Percentiles rank a stretch among this genome's conserved stretches.
Conservation (phyloP, 2,329 filamentous ascomycete species). For the Colletotrichum spinosum region DNA sequence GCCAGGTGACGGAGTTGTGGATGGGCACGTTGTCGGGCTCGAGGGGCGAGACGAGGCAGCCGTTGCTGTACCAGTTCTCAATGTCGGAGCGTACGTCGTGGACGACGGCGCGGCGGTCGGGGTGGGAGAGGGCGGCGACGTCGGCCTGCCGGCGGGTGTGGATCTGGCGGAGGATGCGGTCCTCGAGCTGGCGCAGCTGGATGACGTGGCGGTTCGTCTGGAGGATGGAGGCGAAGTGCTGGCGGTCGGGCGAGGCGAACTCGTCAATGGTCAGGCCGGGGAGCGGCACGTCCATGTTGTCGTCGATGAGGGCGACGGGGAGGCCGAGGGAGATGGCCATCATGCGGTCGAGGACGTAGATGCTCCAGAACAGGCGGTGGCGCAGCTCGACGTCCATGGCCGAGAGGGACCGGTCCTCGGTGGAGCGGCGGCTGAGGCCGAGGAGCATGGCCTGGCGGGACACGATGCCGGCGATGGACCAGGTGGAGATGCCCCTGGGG, state of each 20-base stretch:
- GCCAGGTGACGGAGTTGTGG: conserved; percentile 58
- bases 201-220: conserved; percentile 59
- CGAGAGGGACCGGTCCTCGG: conserved; percentile 43
- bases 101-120: conserved; percentile 48
- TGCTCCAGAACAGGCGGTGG: conserved; percentile 58
- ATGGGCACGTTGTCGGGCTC: conserved; percentile 58
- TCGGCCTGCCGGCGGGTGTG: conserved; percentile 47
- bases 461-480: conserved; percentile 54
- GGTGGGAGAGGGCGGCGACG: conserved; percentile 44
- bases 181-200: conserved; percentile 56
- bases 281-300: conserved; percentile 53
- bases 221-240: conserved; percentile 52
- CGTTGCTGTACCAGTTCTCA: conserved; percentile 60
- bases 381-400: conserved; percentile 47
- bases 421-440: conserved; percentile 48
- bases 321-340: conserved; percentile 55
- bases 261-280: conserved; percentile 59
- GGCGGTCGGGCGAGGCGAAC: conserved; percentile 53
- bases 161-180: conserved; percentile 51
- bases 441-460: conserved; percentile 53
- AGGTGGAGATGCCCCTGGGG: conserved; percentile 51
- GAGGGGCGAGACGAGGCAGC: conserved; percentile 55
- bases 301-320: conserved; percentile 52
- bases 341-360: conserved; percentile 59
- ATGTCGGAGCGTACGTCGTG: conserved; percentile 54